Conservation (phyloP, 257 asterid species). For the Datura wrightii region DNA sequence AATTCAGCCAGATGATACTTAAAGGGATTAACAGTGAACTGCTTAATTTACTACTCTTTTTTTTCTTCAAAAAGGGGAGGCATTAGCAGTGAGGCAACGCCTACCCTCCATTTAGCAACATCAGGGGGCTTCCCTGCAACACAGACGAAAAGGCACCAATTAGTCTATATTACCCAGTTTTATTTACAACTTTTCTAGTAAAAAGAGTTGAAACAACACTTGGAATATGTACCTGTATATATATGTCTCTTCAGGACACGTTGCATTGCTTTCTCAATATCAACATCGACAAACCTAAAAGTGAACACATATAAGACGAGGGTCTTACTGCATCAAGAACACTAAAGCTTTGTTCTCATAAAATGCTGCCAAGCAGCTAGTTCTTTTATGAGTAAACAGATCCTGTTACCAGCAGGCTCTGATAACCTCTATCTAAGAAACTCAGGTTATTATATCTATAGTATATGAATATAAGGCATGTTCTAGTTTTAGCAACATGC, state of each 20-base stretch:
- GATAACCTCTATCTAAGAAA: neutral
- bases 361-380: slow-evolving; percentile 15
- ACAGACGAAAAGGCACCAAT: slow-evolving; percentile 27
- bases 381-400: neutral
- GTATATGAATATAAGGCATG: neutral
- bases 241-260: slow-evolving; percentile 83
- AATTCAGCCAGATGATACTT: neutral
- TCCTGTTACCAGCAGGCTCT: slow-evolving; percentile 4
- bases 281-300: slow-evolving; percentile 82
- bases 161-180: slow-evolving; percentile 24
- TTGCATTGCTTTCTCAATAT: slow-evolving; percentile 80
- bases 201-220: slow-evolving; percentile 20
- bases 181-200: slow-evolving; percentile 15
- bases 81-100: neutral
- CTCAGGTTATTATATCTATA: neutral
- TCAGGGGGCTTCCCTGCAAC: slow-evolving; percentile 73
- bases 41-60: neutral
- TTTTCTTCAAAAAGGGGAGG: neutral
- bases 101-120: slow-evolving; percentile 93
- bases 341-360: slow-evolving; percentile 24
- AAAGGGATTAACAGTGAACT: slow-evolving; percentile 18
- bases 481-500: slow-evolving; percentile 25
- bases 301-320: slow-evolving; percentile 1
- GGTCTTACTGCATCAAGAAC: neutral
- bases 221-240: slow-evolving; percentile 68